Evolutionary conservation across 768 basidiomycete genomes (phyloP).

Genomic region (Leccinum rimulosum): DNA sequence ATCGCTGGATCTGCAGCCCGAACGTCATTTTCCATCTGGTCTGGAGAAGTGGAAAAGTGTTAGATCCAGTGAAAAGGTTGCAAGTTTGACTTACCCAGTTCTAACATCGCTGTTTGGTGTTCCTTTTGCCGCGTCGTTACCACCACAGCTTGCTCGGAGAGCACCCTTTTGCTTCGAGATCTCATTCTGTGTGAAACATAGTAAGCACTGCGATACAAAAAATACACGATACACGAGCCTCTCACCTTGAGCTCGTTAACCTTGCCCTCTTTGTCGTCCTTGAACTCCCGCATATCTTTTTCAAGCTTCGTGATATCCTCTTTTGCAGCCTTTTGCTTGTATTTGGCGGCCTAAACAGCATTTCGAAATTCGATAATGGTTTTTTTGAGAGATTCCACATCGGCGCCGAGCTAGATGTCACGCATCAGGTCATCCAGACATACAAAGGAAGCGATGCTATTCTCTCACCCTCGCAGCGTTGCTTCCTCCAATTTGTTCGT

Average conservation of each 20-base stretch:
- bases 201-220: neutral
- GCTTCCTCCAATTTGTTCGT: slow-evolving; percentile 84
- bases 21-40: slow-evolving; percentile 34
- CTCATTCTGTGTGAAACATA: slow-evolving; percentile 42
- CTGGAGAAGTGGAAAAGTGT: neutral
- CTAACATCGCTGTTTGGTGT: slow-evolving; percentile 80
- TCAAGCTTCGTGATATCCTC: slow-evolving; percentile 85
- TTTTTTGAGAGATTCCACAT: slow-evolving; percentile 72
- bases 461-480: slow-evolving; percentile 80
- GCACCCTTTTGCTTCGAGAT: slow-evolving; percentile 80
- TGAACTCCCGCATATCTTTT: slow-evolving; percentile 97
- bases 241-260: slow-evolving; percentile 87
- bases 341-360: slow-evolving; percentile 61
- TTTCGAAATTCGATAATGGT: slow-evolving; percentile 56
- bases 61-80: neutral
- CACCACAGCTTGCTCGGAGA: slow-evolving; percentile 68
- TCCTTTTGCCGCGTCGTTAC: slow-evolving; percentile 91
- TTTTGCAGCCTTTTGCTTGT: slow-evolving; percentile 74
- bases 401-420: slow-evolving; percentile 64
- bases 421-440: neutral
- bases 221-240: neutral
- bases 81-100: slow-evolving; percentile 61
- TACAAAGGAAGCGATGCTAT: neutral
- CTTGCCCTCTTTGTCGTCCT: slow-evolving; percentile 98
- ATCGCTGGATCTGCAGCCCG: slow-evolving; percentile 20